Base-by-base conservation (phyloP, 306 rosid species). In the Trifolium subterraneum region DNA sequence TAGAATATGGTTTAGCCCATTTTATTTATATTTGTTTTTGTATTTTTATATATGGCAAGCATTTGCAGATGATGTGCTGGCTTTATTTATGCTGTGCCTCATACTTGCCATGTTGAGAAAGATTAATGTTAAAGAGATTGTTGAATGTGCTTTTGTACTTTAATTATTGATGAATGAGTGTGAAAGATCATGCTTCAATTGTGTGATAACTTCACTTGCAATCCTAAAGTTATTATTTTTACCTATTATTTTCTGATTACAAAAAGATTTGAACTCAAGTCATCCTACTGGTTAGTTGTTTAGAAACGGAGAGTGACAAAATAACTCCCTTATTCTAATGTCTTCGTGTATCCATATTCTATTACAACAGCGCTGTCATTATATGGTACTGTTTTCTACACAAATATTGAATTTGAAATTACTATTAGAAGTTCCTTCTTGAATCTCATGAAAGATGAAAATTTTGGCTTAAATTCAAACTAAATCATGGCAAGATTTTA, bases 31-130 rank as follows among this genome's bases (percentile, higher is more conserved):
- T 61, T 29, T 70, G 62, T 33, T 70, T 81, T 68, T 38, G 38
- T 35, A 35, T 56, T 38, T 39, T 68, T 42, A 10, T 69, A 4
- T 67, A 2, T 73, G 61, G 65, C 59, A 71, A 71, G 54, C 50
- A 76, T 76, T 76, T 71, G 78, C 20, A 56, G 27, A 75, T 70
- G 66, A 76, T 71, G 71, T 47, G 71, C 78, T 81, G 50, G 74
- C 74, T 76, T 81, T 63, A 76, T 75, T 75, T 65, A 56, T 81
- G 74, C 65, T 47, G 41, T 70, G 77, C 81, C 81, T 81, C 64
- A 44, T 31, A 22, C 54, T 80, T 80, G 64, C 70, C 31, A 19
- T 75, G 66, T 23, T 75, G 64, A 75, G 77, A 64, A 71, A 76
- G 78, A 76, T 64, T 11, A 64, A 35, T 64, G 50, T 68, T 58